Evolutionary conservation across 805 yeast genomes (phyloP), one percentile per base, ranked within the genome.

Genomic region (Starmerella tilneyi): DNA sequence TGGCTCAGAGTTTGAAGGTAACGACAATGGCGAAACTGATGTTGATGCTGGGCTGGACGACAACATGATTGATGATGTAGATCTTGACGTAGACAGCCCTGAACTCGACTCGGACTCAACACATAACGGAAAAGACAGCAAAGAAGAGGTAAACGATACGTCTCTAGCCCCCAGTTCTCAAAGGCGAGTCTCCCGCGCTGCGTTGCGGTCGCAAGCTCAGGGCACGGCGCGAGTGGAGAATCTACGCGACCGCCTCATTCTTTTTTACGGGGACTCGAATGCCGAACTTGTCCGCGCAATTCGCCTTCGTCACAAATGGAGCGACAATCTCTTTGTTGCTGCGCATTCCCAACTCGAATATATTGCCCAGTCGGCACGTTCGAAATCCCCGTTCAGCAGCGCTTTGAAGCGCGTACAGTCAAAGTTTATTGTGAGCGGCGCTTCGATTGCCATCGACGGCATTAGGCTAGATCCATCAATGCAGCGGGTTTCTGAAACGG

Each of bases 251-350:
- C 66, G 71, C 39, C 52, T 70, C 31, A 58, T 56, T 28, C 59
- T 70, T 33, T 55, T 72, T 41, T 78, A 69, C 56, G 88, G 88
- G 0, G 56, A 62, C 22, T 70, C 75, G 51, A 68, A 66, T 29
- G 59, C 58, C 1, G 67, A 67, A 42, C 65, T 74, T 33, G 59
- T 71, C 9, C 59, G 60, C 15, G 60, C 74, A 3, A 60, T 74
- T 4, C 59, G 67, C 20, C 65, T 70, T 29, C 72, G 79, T 47
- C 66, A 64, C 15, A 62, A 61, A 4, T 79, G 81, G 76, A 76
- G 74, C 28, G 59, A 60, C 1, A 60, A 65, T 22, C 50, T 74
- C 30, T 76, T 76, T 48, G 60, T 53, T 57, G 75, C 54, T 63
- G 67, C 23, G 62, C 64, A 30, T 52, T 59, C 4, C 9, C 42